phyloP scores from a whole-genome alignment of 2,329 filamentous ascomycete species.

The Aureobasidium namibiae region DNA sequence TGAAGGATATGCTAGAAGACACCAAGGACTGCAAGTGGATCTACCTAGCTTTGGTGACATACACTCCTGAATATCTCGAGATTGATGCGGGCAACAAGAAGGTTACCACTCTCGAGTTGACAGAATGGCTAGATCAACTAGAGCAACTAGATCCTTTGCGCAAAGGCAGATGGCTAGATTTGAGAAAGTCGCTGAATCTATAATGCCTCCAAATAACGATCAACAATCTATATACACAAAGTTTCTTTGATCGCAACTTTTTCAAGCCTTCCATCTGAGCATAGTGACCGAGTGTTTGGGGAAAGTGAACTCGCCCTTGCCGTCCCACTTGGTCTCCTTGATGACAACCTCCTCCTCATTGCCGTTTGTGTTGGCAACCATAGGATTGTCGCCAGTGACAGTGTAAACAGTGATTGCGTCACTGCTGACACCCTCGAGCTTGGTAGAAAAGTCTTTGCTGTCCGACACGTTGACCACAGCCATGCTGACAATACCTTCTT shows the following conservation, averaged over 20 bases:
- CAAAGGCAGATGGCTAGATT: conserved; percentile 65
- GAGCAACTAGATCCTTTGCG: conserved; percentile 66
- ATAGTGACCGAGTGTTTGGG: conserved; percentile 36
- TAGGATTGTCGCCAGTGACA: conserved; percentile 50
- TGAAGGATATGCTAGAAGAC: conserved; percentile 59
- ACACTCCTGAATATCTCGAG: conserved; percentile 55
- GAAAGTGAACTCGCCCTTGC: conserved; percentile 55
- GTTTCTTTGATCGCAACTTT: neutral
- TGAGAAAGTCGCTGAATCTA: conserved; percentile 44
- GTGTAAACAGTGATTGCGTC: conserved; percentile 52
- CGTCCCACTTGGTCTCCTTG: conserved; percentile 55
- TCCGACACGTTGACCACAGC: conserved; percentile 66
- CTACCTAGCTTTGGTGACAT: conserved; percentile 76
- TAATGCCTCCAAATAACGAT: conserved; percentile 29
- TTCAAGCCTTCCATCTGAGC: conserved; percentile 16
- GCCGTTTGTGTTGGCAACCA: conserved; percentile 54
- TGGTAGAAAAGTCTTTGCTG: conserved; percentile 49
- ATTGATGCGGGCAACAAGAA: conserved; percentile 31
- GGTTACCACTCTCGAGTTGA: conserved; percentile 39
- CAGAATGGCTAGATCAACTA: conserved; percentile 53
- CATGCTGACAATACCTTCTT: conserved; percentile 54
- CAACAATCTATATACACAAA: neutral
- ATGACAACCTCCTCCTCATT: conserved; percentile 56
- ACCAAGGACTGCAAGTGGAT: conserved; percentile 77
- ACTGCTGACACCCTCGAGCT: conserved; percentile 48